Conservation (phyloP, 2,329 filamentous ascomycete species). For the Ceratocystis cubensis region DNA sequence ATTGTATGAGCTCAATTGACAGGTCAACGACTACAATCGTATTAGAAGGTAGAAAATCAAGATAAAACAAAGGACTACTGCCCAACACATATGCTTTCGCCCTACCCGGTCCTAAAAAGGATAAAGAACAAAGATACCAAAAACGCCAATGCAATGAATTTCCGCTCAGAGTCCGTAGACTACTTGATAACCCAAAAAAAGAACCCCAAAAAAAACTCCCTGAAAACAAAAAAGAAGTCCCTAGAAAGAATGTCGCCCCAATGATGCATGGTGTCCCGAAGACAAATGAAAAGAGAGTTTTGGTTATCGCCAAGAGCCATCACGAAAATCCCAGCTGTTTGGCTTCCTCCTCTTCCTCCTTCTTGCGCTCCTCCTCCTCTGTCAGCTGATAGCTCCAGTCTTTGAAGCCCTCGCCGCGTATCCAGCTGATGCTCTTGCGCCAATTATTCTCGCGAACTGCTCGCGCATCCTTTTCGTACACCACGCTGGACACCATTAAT, state of each 20-base stretch:
- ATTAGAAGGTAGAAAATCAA: background rate
- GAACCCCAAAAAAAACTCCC: background rate
- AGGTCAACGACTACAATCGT: background rate
- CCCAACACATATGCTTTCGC: background rate
- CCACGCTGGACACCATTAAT: constrained; percentile 62
- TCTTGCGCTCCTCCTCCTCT: constrained; percentile 32
- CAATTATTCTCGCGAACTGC: constrained; percentile 55
- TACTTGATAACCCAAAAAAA: background rate
- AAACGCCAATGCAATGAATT: constrained; percentile 4
- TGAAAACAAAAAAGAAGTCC: background rate
- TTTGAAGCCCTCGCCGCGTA: constrained; percentile 62
- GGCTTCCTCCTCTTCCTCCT: constrained; percentile 27
- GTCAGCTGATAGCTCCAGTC: constrained; percentile 51
- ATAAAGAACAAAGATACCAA: background rate
- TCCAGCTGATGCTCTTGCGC: constrained; percentile 60
- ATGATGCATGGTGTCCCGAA: background rate
- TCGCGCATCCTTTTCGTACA: constrained; percentile 59
- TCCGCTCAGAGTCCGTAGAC: background rate
- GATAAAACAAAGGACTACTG: background rate
- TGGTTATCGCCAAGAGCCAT: constrained; percentile 6
- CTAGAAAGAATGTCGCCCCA: background rate
- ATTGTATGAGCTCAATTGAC: background rate
- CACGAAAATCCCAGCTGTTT: constrained; percentile 21
- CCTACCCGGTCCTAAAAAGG: background rate
- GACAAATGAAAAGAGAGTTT: background rate